A percentile compares a stretch with the other conserved stretches of the same genome.
These are phyloP conservation scores for Ascochyta pisi DNA, from an alignment of 2,329 filamentous ascomycete species.

Conservation along the genomic window DNA sequence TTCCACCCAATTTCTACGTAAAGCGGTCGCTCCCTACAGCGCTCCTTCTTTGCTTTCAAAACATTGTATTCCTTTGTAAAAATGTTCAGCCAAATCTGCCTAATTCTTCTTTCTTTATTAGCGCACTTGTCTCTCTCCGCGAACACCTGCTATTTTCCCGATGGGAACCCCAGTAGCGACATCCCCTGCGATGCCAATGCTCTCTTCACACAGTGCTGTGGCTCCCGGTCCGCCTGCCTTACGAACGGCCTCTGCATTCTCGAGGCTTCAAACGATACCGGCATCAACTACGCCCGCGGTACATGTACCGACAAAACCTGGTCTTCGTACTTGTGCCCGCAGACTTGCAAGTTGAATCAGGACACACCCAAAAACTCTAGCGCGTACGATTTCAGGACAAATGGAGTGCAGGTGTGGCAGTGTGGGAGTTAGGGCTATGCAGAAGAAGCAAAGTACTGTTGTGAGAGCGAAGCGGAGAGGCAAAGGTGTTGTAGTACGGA, in stretches of 20 bases:
- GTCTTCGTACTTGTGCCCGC: slow-evolving; percentile 16
- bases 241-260: slow-evolving; percentile 21
- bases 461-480: slow-evolving; percentile 20
- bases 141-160: slow-evolving; percentile 22
- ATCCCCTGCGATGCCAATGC: slow-evolving; percentile 18
- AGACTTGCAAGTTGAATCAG: slow-evolving; percentile 3
- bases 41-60: too few species aligned
- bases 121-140: not conserved
- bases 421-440: slow-evolving; percentile 19
- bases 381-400: slow-evolving; percentile 20
- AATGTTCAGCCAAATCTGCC: not conserved
- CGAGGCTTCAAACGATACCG: slow-evolving; percentile 16
- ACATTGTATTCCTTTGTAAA: not conserved
- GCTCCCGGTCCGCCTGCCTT: slow-evolving; percentile 11
- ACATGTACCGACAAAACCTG: slow-evolving; percentile 21
- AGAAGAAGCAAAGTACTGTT: slow-evolving; percentile 20
- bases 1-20: too few species aligned
- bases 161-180: slow-evolving; percentile 11
- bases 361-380: not conserved
- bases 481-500: slow-evolving; percentile 21
- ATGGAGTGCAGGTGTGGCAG: slow-evolving; percentile 20
- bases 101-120: not conserved
- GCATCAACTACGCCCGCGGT: slow-evolving; percentile 20
- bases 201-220: slow-evolving; percentile 21
- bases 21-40: too few species aligned